Percentiles rank a stretch among this genome's conserved stretches.
Conservation (phyloP, 805 yeast genomes). For the Diddensiella transvaalensis region DNA sequence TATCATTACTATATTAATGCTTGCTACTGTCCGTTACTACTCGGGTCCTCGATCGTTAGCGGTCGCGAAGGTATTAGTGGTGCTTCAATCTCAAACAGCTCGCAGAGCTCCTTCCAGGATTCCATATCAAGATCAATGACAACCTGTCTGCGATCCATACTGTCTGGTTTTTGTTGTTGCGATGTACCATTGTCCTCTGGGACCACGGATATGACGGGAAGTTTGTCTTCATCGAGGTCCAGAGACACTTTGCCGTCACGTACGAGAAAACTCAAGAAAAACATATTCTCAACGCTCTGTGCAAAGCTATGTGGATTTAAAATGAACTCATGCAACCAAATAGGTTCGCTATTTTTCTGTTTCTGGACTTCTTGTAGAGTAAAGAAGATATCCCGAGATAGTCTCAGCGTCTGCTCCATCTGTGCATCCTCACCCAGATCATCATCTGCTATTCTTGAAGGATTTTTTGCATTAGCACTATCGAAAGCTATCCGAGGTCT, state of each 20-base stretch:
- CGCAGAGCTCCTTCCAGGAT: slow-evolving; percentile 60
- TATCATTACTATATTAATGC: neutral
- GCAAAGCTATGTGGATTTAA: slow-evolving; percentile 74
- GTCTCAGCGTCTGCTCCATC: slow-evolving; percentile 49
- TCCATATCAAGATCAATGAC: slow-evolving; percentile 66
- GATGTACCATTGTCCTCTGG: slow-evolving; percentile 7
- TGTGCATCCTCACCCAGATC: slow-evolving; percentile 56
- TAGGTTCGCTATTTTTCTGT: slow-evolving; percentile 29
- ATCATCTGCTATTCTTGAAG: slow-evolving; percentile 49
- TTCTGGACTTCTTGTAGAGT: slow-evolving; percentile 36
- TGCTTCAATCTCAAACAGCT: slow-evolving; percentile 51
- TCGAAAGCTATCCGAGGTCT: slow-evolving; percentile 9
- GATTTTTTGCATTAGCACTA: slow-evolving; percentile 4
- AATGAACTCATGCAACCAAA: slow-evolving; percentile 62
- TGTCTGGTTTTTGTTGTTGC: neutral
- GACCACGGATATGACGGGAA: slow-evolving; percentile 25
- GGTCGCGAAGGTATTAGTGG: slow-evolving; percentile 45
- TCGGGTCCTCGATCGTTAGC: too few species aligned
- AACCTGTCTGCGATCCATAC: slow-evolving; percentile 45
- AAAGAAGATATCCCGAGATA: slow-evolving; percentile 51
- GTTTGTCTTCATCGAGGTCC: slow-evolving; percentile 40
- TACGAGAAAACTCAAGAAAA: slow-evolving; percentile 75
- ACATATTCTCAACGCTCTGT: slow-evolving; percentile 79
- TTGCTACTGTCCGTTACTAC: too few species aligned
- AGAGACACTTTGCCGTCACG: slow-evolving; percentile 64